These are phyloP conservation scores for Emergomyces pasteurianus DNA, from an alignment of 2,329 filamentous ascomycete species.

Conservation along the genomic window DNA sequence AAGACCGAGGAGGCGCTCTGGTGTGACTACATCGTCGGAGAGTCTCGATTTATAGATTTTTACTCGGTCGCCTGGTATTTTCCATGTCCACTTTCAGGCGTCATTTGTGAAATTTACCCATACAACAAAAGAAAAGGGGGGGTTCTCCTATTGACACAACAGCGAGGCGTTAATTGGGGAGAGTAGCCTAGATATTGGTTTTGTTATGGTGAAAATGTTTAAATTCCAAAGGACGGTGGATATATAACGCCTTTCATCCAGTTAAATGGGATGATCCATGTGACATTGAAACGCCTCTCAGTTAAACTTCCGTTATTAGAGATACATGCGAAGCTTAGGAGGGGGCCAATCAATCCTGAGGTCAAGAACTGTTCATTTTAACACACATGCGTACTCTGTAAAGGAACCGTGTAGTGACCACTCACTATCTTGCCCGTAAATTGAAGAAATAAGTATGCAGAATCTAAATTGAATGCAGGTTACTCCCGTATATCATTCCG, in stretches of 20 bases:
- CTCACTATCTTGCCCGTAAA: too few species aligned
- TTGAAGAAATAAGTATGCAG: too few species aligned
- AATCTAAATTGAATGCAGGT: too few species aligned
- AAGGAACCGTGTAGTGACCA: too few species aligned
- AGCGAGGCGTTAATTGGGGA: background rate
- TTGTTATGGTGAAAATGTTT: background rate
- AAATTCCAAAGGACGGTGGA: background rate
- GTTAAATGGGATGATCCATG: background rate
- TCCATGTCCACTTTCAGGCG: background rate
- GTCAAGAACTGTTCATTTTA: too few species aligned
- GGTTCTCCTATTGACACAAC: background rate
- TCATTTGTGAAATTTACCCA: background rate
- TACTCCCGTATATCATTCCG: too few species aligned
- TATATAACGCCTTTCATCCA: background rate
- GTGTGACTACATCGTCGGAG: slow-evolving; percentile 31
- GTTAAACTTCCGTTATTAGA: background rate
- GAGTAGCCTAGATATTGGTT: background rate
- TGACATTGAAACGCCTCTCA: background rate
- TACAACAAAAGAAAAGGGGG: background rate
- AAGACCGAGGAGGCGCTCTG: slow-evolving; percentile 22
- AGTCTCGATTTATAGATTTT: slow-evolving; percentile 38
- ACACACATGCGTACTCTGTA: too few species aligned
- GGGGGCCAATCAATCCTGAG: too few species aligned
- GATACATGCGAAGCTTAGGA: background rate
- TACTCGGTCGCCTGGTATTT: too few species aligned